Evolutionary conservation across 768 basidiomycete species (phyloP).

Genomic region (Tylopilus cervinicoccineus): DNA sequence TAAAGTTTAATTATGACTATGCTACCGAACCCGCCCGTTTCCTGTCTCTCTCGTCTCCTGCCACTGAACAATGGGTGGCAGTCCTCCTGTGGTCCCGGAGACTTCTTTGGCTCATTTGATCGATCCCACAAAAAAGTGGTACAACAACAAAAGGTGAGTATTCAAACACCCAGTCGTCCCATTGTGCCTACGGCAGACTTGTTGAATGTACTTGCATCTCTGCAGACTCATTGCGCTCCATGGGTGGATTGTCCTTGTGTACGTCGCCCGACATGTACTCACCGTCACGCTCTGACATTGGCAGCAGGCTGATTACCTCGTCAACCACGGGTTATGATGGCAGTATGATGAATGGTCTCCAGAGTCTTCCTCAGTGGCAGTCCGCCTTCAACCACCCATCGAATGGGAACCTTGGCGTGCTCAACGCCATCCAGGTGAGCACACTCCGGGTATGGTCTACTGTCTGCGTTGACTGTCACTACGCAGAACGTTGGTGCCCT

Average conservation of each 20-base stretch:
- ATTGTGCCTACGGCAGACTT: background rate
- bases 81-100: conserved; percentile 21
- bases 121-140: conserved; percentile 68
- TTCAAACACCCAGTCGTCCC: background rate
- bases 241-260: conserved; percentile 68
- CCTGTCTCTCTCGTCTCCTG: background rate
- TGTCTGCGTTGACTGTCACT: background rate
- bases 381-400: conserved; percentile 54
- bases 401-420: conserved; percentile 55
- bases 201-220: background rate
- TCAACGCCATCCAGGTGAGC: conserved; percentile 68
- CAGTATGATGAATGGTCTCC: conserved; percentile 77
- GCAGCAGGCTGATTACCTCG: conserved; percentile 60
- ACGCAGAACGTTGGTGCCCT: conserved; percentile 66
- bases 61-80: conserved; percentile 42
- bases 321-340: conserved; percentile 75
- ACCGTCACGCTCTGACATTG: background rate
- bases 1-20: too few relatives aligned
- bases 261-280: conserved; percentile 16
- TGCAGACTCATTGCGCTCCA: conserved; percentile 58
- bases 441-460: background rate
- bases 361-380: conserved; percentile 66
- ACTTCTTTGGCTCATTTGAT: conserved; percentile 51
- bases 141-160: conserved; percentile 64
- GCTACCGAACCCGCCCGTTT: background rate